phyloP scores from a whole-genome alignment of 352 stramenopile genomes.

The Pythium sp. region DNA sequence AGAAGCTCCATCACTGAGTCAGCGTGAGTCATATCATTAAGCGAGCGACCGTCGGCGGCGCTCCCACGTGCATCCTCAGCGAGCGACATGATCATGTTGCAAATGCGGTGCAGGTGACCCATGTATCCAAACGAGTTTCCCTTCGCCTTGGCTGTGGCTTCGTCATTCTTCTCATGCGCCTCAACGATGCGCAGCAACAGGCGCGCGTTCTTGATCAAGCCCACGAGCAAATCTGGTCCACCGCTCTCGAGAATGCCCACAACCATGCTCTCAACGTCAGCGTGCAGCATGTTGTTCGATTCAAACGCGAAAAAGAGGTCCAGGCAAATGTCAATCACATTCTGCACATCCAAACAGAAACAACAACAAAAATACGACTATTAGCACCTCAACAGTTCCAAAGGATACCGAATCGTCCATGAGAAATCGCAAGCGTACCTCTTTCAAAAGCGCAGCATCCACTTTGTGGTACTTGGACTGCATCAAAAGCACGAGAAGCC shows the following conservation, averaged over 20 bases:
- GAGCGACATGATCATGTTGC: constrained; percentile 84
- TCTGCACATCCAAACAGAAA: constrained; percentile 12
- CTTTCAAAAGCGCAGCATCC: constrained; percentile 57
- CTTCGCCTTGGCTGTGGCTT: constrained; percentile 48
- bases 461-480: constrained; percentile 85
- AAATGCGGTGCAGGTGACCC: constrained; percentile 81
- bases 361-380: not conserved
- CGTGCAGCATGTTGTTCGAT: constrained; percentile 85
- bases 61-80: constrained; percentile 70
- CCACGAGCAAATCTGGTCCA: constrained; percentile 65
- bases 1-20: constrained; percentile 80
- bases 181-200: constrained; percentile 73
- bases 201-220: constrained; percentile 72
- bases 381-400: not conserved
- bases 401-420: not conserved
- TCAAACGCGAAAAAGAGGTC: constrained; percentile 89
- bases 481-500: constrained; percentile 73
- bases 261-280: constrained; percentile 84
- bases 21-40: constrained; percentile 86
- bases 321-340: constrained; percentile 71
- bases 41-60: constrained; percentile 49
- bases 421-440: constrained; percentile 23
- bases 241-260: constrained; percentile 81
- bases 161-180: constrained; percentile 76
- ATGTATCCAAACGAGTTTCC: constrained; percentile 79